Evolutionary conservation across 1,139 yeast species (phyloP), one percentile per base, ranked within the genome.

Genomic region (Geotrichum cucujoidarum): DNA sequence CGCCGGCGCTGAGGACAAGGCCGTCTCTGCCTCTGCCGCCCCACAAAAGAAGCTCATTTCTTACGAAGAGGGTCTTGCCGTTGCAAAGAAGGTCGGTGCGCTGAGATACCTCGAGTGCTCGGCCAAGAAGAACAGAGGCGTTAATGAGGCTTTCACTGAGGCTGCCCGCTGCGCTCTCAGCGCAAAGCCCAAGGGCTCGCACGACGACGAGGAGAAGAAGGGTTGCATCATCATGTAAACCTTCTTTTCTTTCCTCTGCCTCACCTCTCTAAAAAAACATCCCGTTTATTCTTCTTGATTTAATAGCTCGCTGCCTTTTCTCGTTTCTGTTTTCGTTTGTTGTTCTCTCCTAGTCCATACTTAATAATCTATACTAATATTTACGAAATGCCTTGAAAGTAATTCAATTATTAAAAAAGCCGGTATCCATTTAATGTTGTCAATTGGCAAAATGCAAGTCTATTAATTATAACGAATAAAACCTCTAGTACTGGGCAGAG

Each of bases 141-240:
- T 90, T 27, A 89, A 92, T 61, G 97, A 90, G 68, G 97, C 96
- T 3, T 90, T 90, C 65, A 87, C 96, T 1, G 97, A 90, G 67
- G 97, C 97, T 41, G 96, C 97, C 10, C 79, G 97, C 67, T 90
- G 95, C 64, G 97, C 97, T 4, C 75, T 92, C 59, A 83, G 87
- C 56, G 95, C 95, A 14, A 86, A 81, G 62, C 89, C 95, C 46
- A 86, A 82, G 61, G 92, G 92, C 49, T 83, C 84, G 40, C 57
- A 71, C 24, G 78, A 78, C 48, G 73, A 75, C 27, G 75, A 67
- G 43, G 48, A 53, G 31, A 53, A 51, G 40, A 52, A 50, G 52
- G 49, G 58, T 25, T 62, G 66, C 47, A 49, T 47, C 30, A 55
- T 62, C 14, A 58, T 58, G 61, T 59, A 47, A 55, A 37, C 17